These are phyloP conservation scores for Eremomyces bilateralis DNA, from an alignment of 495 filamentous ascomycete species.

Conservation along the genomic window DNA sequence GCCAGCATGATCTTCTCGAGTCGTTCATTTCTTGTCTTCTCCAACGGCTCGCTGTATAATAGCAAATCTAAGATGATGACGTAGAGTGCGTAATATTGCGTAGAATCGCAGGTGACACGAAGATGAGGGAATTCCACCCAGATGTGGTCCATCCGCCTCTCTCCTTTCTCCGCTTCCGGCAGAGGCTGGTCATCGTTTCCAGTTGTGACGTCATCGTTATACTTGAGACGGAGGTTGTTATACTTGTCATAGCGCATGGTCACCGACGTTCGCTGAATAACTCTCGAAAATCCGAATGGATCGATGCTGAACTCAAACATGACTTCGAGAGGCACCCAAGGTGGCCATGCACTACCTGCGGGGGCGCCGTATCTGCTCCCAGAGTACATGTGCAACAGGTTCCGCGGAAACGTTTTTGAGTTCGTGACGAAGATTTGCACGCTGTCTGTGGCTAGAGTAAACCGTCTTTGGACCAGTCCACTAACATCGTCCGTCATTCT, in stretches of 20 bases:
- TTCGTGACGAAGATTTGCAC: slow-evolving; percentile 95
- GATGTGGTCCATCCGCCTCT: slow-evolving; percentile 77
- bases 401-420: slow-evolving; percentile 58
- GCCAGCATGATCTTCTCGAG: slow-evolving; percentile 97
- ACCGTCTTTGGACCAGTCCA: slow-evolving; percentile 82
- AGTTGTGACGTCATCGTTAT: slow-evolving; percentile 62
- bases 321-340: slow-evolving; percentile 92
- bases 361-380: slow-evolving; percentile 82
- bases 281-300: slow-evolving; percentile 86
- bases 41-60: slow-evolving; percentile 83
- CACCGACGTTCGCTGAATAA: slow-evolving; percentile 86
- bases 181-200: background rate
- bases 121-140: slow-evolving; percentile 92
- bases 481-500: slow-evolving; percentile 80
- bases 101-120: slow-evolving; percentile 80
- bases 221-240: slow-evolving; percentile 91
- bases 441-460: slow-evolving; percentile 84
- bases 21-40: slow-evolving; percentile 82
- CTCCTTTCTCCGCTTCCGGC: slow-evolving; percentile 28
- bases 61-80: slow-evolving; percentile 89
- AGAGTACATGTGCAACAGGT: slow-evolving; percentile 76
- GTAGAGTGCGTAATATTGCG: slow-evolving; percentile 92
- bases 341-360: slow-evolving; percentile 72
- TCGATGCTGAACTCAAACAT: slow-evolving; percentile 90
- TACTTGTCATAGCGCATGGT: slow-evolving; percentile 91